Evolutionary conservation across 805 yeast genomes (phyloP), one percentile per base, ranked within the genome.

Genomic region (Schwanniomyces polymorphus): DNA sequence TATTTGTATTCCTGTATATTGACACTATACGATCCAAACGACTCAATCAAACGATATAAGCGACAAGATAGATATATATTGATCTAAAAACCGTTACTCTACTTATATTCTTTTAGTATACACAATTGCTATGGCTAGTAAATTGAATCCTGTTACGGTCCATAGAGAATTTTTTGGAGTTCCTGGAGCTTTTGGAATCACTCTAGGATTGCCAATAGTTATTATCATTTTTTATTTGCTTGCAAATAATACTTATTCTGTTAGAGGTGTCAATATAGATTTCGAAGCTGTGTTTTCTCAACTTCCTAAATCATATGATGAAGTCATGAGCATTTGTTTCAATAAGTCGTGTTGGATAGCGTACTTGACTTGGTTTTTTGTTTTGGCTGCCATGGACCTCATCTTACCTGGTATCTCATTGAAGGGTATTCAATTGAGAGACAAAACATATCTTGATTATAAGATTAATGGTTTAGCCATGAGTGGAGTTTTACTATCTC

Each of bases 381-480:
- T 74, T 0, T 72, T 94, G 44, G 85, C 82, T 4, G 48, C 78
- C 0, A 68, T 89, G 38, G 97, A 89, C 63, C 57, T 78, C 11
- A 56, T 84, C 3, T 68, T 88, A 28, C 77, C 76, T 7, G 96
- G 92, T 0, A 76, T 70, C 48, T 65, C 61, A 21, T 67, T 81
- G 55, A 61, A 78, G 27, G 99, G 99, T 23, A 81, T 84, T 9
- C 66, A 63, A 46, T 70, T 92, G 48, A 77, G 97, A 58, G 96
- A 91, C 63, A 94, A 94, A 2, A 76, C 88, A 0, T 65, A 66
- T 42, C 75, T 92, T 50, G 60, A 64, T 16, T 92, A 92, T 70
- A 84, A 86, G 59, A 87, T 94, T 70, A 92, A 94, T 62, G 98
- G 98, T 10, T 64, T 76, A 42, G 71, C 79, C 23, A 70, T 89